Evolutionary conservation across 2,329 filamentous ascomycete species (phyloP).

Genomic region (Helicocarpus griseus): DNA sequence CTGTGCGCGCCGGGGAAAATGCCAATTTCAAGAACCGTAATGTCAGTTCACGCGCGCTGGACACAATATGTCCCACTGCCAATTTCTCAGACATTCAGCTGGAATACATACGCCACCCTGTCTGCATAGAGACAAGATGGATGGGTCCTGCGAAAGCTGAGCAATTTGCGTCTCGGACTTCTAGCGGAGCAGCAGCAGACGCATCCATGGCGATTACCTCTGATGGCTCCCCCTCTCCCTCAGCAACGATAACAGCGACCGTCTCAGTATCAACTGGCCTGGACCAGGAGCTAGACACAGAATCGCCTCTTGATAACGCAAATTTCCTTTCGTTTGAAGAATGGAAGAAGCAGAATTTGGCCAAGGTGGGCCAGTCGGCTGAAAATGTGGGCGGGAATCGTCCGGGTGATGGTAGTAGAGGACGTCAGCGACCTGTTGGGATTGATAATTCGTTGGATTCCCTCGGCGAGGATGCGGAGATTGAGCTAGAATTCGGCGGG

Average conservation of each 20-base stretch:
- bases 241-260: conserved; percentile 1
- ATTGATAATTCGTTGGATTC: conserved; percentile 64
- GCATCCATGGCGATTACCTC: background rate
- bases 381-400: conserved; percentile 53
- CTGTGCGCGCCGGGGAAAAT: background rate
- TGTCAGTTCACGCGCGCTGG: conserved; percentile 9
- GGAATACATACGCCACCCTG: conserved; percentile 18
- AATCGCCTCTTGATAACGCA: conserved; percentile 60
- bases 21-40: conserved; percentile 1
- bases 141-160: background rate
- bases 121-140: conserved; percentile 18
- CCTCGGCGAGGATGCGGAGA: conserved; percentile 80
- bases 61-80: conserved; percentile 15
- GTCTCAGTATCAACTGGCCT: conserved; percentile 8
- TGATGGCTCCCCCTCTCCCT: background rate
- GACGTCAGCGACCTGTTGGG: conserved; percentile 40
- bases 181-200: background rate
- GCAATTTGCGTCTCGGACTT: conserved; percentile 4
- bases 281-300: conserved; percentile 46
- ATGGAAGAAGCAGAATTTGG: conserved; percentile 91
- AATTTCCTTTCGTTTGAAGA: conserved; percentile 96
- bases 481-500: conserved; percentile 60
- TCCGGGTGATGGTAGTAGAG: conserved; percentile 39
- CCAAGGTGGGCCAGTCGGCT: conserved; percentile 69
- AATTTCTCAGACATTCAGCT: conserved; percentile 13